Base-by-base conservation (phyloP, 106 monocot species). In the Xerophyta viscosa region DNA sequence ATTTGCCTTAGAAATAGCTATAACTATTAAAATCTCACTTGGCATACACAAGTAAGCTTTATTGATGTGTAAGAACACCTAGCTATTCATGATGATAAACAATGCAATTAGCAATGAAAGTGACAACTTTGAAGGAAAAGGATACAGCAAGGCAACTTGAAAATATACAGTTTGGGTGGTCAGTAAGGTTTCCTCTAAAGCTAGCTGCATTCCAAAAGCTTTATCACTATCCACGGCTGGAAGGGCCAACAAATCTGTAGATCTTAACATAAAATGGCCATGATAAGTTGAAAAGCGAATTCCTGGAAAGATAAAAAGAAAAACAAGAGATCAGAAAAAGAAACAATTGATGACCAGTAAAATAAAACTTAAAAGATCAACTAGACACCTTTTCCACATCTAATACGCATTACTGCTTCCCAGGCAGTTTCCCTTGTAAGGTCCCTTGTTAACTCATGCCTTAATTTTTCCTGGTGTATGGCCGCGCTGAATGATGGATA, bases 181-280 rank as follows among this genome's bases (percentile, higher is more conserved):
- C 78, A 96, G 39, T 30, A 88, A 71, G 21, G 88, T 82, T 15
- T 88, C 94, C 37, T 96, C 94, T 29, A 96, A 63, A 41, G 80
- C 56, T 37, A 96, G 59, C 63, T 96, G 94, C 85, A 89, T 79
- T 42, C 78, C 88, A 85, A 96, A 96, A 43, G 84, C 88, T 62
- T 96, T 96, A 60, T 96, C 94, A 70, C 78, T 82, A 62, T 96
- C 94, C 23, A 89, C 94, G 76, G 88, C 78, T 41, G 88, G 94
- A 64, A 96, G 81, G 23, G 88, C 88, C 66, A 96, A 45, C 36
- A 96, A 77, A 68, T 96, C 94, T 22, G 81, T 85, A 6, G 88
- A 85, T 43, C 94, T 78, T 46, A 96, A 49, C 94, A 96, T 96
- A 68, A 89, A 84, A 61, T 96, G 84, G 0, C 94, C 94, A 71